Evolutionary conservation across 305 asterid genomes (phyloP).

Genomic region (Petunia hybrid): DNA sequence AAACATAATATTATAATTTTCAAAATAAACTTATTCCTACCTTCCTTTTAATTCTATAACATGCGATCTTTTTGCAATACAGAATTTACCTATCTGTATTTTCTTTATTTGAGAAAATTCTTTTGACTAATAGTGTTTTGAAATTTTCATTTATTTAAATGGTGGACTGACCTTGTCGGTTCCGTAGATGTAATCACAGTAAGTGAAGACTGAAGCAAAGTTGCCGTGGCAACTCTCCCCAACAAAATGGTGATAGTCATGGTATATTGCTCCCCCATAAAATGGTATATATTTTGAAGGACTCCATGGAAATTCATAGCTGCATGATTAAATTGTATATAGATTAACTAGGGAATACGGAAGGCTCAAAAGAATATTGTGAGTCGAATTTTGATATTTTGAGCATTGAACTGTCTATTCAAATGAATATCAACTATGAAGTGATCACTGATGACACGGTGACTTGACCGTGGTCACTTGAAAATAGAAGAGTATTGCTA

Average conservation of each 20-base stretch:
- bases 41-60: not conserved
- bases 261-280: constrained; percentile 79
- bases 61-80: not conserved
- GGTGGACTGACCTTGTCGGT: constrained; percentile 63
- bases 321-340: constrained; percentile 31
- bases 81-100: not conserved
- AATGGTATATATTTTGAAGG: constrained; percentile 72
- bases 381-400: not conserved
- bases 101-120: not conserved
- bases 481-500: not conserved
- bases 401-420: not conserved
- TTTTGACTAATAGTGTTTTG: not conserved
- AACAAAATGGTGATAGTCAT: constrained; percentile 81
- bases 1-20: not conserved
- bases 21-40: too few species aligned
- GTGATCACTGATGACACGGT: not conserved
- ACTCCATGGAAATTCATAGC: constrained; percentile 86
- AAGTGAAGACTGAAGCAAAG: constrained; percentile 78
- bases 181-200: constrained; percentile 75
- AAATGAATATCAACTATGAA: not conserved
- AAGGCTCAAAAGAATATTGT: not conserved
- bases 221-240: constrained; percentile 75
- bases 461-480: not conserved
- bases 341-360: not conserved
- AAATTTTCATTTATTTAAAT: not conserved